Conservation (phyloP, 2,329 filamentous ascomycete species). For the Aspergillus texensis region DNA sequence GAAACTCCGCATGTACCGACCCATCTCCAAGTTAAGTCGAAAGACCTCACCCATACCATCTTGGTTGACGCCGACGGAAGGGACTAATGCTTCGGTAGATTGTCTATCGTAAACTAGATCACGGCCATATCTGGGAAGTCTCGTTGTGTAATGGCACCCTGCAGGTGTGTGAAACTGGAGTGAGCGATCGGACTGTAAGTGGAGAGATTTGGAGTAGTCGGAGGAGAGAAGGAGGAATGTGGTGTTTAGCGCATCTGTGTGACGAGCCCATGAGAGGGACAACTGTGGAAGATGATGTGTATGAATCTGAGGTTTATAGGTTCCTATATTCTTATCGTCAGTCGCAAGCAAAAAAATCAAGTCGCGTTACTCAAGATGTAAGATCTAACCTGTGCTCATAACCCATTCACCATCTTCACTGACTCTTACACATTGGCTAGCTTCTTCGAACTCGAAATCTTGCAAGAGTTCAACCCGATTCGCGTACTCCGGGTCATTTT, state of each 20-base stretch:
- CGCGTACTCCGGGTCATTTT: conserved; percentile 88
- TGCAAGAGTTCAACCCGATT: conserved; percentile 93
- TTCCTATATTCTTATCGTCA: conserved; percentile 47
- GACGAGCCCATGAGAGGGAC: conserved; percentile 88
- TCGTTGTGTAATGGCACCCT: conserved; percentile 84
- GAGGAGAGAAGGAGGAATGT: conserved; percentile 85
- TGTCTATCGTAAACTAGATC: conserved; percentile 83
- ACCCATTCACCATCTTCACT: conserved; percentile 97
- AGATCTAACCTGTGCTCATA: conserved; percentile 77
- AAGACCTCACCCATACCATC: conserved; percentile 92
- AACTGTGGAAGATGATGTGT: conserved; percentile 93
- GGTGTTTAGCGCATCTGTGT: conserved; percentile 88
- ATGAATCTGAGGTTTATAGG: conserved; percentile 82
- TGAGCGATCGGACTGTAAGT: conserved; percentile 87
- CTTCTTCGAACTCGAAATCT: conserved; percentile 97
- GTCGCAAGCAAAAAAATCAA: conserved; percentile 5
- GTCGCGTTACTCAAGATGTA: not conserved
- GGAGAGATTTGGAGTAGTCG: conserved; percentile 92
- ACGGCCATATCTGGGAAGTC: conserved; percentile 88
- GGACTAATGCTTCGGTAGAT: conserved; percentile 82
- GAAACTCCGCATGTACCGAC: conserved; percentile 92
- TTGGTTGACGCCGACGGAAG: conserved; percentile 81
- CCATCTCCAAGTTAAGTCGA: conserved; percentile 85
- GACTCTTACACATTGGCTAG: conserved; percentile 83
- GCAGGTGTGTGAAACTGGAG: conserved; percentile 91